These are phyloP conservation scores for Chaetomium tenue DNA, from an alignment of 495 filamentous ascomycete species.

Conservation along the genomic window DNA sequence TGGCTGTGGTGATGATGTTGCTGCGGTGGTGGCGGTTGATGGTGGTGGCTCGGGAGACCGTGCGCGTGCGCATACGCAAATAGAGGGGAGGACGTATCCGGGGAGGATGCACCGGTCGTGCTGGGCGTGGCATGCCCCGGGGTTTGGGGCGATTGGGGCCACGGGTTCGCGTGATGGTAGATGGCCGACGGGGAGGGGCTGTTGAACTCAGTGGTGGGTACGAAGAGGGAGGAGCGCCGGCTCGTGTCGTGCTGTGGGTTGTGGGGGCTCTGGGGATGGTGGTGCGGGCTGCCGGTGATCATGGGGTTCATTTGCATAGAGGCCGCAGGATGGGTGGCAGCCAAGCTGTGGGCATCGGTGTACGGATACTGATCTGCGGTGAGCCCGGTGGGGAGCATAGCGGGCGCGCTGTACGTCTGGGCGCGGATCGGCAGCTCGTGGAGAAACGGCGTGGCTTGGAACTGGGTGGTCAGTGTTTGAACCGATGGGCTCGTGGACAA, in stretches of 20 bases:
- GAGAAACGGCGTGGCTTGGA: conserved; percentile 32
- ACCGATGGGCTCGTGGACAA: conserved; percentile 24
- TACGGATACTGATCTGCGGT: conserved; percentile 35
- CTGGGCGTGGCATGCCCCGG: not conserved
- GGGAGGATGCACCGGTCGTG: not conserved
- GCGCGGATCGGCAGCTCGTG: conserved; percentile 34
- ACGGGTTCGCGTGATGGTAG: not conserved
- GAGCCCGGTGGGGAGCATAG: conserved; percentile 34
- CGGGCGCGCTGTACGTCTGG: conserved; percentile 25
- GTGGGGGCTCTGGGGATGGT: not conserved
- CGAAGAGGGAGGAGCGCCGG: conserved; percentile 18
- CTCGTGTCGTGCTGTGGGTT: not conserved
- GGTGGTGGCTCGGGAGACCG: not conserved
- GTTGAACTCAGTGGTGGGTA: conserved; percentile 4
- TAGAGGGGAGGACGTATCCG: not conserved
- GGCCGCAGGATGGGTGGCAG: conserved; percentile 5
- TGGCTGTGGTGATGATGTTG: not conserved
- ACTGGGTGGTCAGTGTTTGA: conserved; percentile 35
- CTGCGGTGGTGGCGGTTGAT: not conserved
- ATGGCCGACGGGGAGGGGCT: conserved; percentile 4
- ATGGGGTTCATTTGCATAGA: conserved; percentile 19
- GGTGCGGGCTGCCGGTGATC: conserved; percentile 15
- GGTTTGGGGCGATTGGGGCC: conserved; percentile 20
- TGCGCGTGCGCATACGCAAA: not conserved
- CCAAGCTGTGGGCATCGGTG: conserved; percentile 33